A percentile compares a stretch with the other conserved stretches of the same genome.
Conservation (phyloP, 371 early-diverging fungal species). For the Mortierella sp. region DNA sequence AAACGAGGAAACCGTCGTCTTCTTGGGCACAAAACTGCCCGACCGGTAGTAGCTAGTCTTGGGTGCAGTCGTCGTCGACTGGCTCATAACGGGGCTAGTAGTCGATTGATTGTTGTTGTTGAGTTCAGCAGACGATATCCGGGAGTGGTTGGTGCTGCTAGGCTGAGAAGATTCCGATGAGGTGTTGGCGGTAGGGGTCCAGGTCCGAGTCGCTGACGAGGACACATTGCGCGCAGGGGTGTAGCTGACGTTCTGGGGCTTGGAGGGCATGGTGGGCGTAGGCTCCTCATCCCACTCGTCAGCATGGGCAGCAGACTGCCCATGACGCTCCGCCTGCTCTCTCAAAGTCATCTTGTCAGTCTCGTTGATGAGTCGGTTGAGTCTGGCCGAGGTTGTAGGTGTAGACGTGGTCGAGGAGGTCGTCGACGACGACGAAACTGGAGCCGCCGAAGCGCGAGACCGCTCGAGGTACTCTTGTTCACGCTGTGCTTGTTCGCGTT, state of each 20-base stretch:
- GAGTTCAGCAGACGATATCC: constrained; percentile 14
- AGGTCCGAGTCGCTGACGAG: constrained; percentile 43
- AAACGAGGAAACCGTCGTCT: constrained; percentile 26
- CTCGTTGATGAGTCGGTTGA: constrained; percentile 39
- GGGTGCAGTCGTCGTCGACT: constrained; percentile 10
- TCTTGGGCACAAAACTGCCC: constrained; percentile 35
- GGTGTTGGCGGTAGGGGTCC: constrained; percentile 32
- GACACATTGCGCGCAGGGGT: constrained; percentile 33
- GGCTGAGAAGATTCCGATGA: constrained; percentile 12
- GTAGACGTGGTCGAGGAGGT: neutral
- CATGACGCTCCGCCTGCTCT: constrained; percentile 40
- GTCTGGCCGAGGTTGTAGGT: constrained; percentile 10
- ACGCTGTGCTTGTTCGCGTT: constrained; percentile 4
- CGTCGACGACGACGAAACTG: neutral
- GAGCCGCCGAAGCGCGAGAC: neutral
- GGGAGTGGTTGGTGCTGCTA: constrained; percentile 16
- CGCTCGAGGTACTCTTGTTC: constrained; percentile 11
- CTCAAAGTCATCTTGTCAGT: constrained; percentile 26
- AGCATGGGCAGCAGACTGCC: constrained; percentile 6
- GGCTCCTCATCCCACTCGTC: constrained; percentile 58
- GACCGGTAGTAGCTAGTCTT: constrained; percentile 44
- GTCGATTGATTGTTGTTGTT: neutral
- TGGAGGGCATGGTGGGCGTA: constrained; percentile 46
- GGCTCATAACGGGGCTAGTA: constrained; percentile 8
- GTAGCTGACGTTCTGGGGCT: constrained; percentile 34